Percentiles rank a stretch among this genome's conserved stretches.
These are phyloP conservation scores for Verbascum thapsus DNA, from an alignment of 257 asterid species.

Conservation along the genomic window DNA sequence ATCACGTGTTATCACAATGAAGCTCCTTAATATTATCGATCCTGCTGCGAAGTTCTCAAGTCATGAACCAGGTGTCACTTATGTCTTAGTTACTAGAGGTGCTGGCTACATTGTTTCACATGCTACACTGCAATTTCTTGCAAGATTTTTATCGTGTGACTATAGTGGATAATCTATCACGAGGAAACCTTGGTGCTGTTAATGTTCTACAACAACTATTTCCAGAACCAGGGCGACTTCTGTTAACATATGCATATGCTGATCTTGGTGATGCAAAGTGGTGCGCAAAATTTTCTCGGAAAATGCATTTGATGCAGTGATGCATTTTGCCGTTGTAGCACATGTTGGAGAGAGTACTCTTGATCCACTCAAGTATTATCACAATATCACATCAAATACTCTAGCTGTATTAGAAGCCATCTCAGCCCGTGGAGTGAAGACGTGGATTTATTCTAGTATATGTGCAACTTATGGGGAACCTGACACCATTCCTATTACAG, in stretches of 20 bases:
- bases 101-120: constrained; percentile 97
- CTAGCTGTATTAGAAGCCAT: constrained; percentile 77
- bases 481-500: constrained; percentile 86
- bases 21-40: too few relatives aligned
- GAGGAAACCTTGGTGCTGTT: constrained; percentile 89
- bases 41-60: constrained; percentile 86
- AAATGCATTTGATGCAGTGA: constrained; percentile 73
- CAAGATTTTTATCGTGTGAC: constrained; percentile 85
- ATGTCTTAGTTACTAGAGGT: constrained; percentile 94
- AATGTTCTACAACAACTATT: constrained; percentile 65
- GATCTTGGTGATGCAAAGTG: constrained; percentile 90
- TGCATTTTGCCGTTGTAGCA: constrained; percentile 99
- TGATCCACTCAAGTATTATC: constrained; percentile 91
- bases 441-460: constrained; percentile 84
- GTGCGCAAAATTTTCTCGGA: constrained; percentile 64
- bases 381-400: constrained; percentile 94
- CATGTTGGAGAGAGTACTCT: constrained; percentile 96
- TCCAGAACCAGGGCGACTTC: constrained; percentile 92
- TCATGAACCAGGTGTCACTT: constrained; percentile 83
- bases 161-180: constrained; percentile 92
- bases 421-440: constrained; percentile 63
- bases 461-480: constrained; percentile 97
- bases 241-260: constrained; percentile 80
- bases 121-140: constrained; percentile 77
- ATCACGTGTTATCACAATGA: too few relatives aligned